Percentiles rank a stretch among this genome's conserved stretches.
phyloP scores from a whole-genome alignment of 345 rosid genomes.

The Physaria fendleri region DNA sequence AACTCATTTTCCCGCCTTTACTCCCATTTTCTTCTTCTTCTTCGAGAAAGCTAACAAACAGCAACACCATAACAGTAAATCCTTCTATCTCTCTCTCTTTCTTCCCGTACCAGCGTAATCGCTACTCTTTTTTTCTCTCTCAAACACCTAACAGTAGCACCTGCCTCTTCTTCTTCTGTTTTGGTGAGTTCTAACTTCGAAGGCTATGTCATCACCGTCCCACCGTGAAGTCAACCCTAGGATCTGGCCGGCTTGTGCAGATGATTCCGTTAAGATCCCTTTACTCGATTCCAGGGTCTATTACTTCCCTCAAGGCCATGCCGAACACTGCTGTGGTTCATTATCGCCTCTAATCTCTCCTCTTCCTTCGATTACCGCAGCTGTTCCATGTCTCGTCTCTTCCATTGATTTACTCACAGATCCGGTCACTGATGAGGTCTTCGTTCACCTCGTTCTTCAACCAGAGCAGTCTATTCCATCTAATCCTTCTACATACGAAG shows the following conservation, averaged over 20 bases:
- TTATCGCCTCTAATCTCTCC: slow-evolving; percentile 17
- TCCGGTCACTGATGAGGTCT: slow-evolving; percentile 72
- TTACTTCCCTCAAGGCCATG: slow-evolving; percentile 85
- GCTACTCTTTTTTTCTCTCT: slow-evolving; percentile 13
- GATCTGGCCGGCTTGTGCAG: slow-evolving; percentile 87
- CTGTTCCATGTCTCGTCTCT: slow-evolving; percentile 43
- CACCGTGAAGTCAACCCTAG: slow-evolving; percentile 43
- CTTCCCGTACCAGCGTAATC: slow-evolving; percentile 25
- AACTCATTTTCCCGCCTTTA: no score
- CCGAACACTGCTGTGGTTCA: slow-evolving; percentile 48
- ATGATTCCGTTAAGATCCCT: slow-evolving; percentile 58
- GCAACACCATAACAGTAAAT: no score
- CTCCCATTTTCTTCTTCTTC: no score
- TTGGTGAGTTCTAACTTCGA: slow-evolving; percentile 21
- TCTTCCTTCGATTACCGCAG: slow-evolving; percentile 27
- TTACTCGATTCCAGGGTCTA: slow-evolving; percentile 60
- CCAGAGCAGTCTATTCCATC: slow-evolving; percentile 13
- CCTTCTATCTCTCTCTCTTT: no score
- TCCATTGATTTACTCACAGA: slow-evolving; percentile 56
- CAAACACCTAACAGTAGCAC: slow-evolving; percentile 4
- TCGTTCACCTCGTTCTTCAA: slow-evolving; percentile 41
- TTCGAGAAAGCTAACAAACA: no score
- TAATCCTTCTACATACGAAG: slow-evolving; percentile 12
- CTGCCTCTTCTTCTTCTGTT: slow-evolving; percentile 7
- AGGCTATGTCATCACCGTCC: slow-evolving; percentile 34